These are phyloP conservation scores for Boletus subcaerulescens DNA, from an alignment of 768 basidiomycete species.

Conservation along the genomic window DNA sequence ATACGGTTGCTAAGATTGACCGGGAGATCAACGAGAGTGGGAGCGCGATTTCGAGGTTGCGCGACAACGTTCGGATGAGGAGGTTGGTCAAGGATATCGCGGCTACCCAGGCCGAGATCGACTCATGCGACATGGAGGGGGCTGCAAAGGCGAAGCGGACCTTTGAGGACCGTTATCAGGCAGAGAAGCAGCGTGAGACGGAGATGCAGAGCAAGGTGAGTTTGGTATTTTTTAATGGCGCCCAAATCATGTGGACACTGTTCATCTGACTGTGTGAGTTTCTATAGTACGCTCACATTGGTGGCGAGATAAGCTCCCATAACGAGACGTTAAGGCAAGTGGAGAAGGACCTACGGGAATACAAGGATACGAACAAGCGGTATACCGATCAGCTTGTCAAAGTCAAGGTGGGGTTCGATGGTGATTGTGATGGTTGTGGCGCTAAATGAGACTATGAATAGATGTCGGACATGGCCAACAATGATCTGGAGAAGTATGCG, in stretches of 20 bases:
- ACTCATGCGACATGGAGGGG: constrained; percentile 76
- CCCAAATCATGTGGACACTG: background rate
- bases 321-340: constrained; percentile 61
- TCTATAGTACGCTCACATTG: constrained; percentile 70
- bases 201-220: constrained; percentile 66
- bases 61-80: constrained; percentile 81
- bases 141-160: constrained; percentile 80
- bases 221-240: constrained; percentile 2
- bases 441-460: constrained; percentile 28
- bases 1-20: constrained; percentile 56
- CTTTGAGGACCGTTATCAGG: constrained; percentile 77
- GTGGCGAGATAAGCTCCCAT: constrained; percentile 78
- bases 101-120: constrained; percentile 67
- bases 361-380: constrained; percentile 78
- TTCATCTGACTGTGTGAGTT: background rate
- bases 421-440: background rate
- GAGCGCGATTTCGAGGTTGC: constrained; percentile 63
- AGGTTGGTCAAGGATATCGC: constrained; percentile 64
- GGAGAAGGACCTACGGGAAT: constrained; percentile 76
- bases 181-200: constrained; percentile 70
- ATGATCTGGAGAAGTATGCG: constrained; percentile 94
- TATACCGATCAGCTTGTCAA: constrained; percentile 91
- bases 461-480: constrained; percentile 98
- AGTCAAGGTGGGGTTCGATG: constrained; percentile 68
- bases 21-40: constrained; percentile 78